Conservation (phyloP, 2,329 filamentous ascomycete species). For the Claviceps monticola region DNA sequence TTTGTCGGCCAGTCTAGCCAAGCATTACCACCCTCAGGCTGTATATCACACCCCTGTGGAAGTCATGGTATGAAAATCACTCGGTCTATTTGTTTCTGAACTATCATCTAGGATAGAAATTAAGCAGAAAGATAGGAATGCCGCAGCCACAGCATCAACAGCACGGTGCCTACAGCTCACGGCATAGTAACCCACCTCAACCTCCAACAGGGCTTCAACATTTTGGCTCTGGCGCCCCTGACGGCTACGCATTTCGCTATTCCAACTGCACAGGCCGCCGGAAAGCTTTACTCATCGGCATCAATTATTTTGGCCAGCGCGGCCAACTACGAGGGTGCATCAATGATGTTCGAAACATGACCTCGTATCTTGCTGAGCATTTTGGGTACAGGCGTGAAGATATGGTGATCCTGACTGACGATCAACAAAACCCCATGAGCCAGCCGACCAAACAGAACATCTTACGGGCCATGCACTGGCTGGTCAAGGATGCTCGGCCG, state of each 20-base stretch:
- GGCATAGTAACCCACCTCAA: conserved; percentile 36
- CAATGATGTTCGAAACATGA: conserved; percentile 98
- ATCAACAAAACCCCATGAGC: conserved; percentile 94
- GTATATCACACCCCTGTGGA: conserved; percentile 33
- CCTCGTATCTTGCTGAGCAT: conserved; percentile 70
- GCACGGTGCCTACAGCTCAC: conserved; percentile 5
- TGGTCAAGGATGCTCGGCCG: conserved; percentile 81
- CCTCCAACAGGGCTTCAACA: conserved; percentile 54
- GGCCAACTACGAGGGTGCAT: conserved; percentile 88
- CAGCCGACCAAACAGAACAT: conserved; percentile 95
- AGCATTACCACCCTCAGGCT: conserved; percentile 28
- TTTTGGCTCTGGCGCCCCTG: conserved; percentile 70
- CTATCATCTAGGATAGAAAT: background rate
- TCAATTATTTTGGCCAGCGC: conserved; percentile 91
- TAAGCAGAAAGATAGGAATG: conserved; percentile 7
- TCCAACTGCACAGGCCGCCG: conserved; percentile 78
- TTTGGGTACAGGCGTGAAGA: conserved; percentile 91
- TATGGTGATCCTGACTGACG: conserved; percentile 93
- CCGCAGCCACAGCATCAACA: conserved; percentile 6
- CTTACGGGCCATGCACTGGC: conserved; percentile 90
- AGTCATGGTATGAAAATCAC: conserved; percentile 13
- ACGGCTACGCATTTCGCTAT: conserved; percentile 75
- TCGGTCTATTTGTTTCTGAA: background rate
- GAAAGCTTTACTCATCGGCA: conserved; percentile 84
- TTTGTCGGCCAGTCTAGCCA: conserved; percentile 17